Evolutionary conservation across 176 grass and related monocot species (phyloP).

Genomic region (Secale cereale): DNA sequence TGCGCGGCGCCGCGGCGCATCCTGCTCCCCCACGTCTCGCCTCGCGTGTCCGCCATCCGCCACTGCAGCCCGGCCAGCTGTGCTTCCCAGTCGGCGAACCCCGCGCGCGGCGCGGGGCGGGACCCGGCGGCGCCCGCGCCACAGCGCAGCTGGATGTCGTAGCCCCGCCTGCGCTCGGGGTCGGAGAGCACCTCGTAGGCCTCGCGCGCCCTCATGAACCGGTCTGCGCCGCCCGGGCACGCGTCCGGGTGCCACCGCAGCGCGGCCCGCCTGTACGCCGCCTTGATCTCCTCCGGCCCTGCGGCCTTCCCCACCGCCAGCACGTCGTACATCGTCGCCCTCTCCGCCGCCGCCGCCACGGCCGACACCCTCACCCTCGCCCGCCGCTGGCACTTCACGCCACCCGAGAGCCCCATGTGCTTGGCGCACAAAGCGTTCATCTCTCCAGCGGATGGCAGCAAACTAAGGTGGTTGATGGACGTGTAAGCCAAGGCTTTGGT

Average conservation of each 20-base stretch:
- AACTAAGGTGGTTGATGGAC: background rate
- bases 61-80: constrained; percentile 54
- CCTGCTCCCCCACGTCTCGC: constrained; percentile 59
- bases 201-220: constrained; percentile 68
- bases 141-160: constrained; percentile 61
- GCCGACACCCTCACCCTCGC: constrained; percentile 7
- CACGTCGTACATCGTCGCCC: constrained; percentile 71
- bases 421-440: constrained; percentile 45
- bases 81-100: constrained; percentile 49
- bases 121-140: background rate
- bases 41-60: constrained; percentile 25
- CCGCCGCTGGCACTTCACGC: constrained; percentile 22
- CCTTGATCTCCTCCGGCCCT: constrained; percentile 64
- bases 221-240: constrained; percentile 46
- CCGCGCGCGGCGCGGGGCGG: background rate
- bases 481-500: background rate
- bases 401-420: constrained; percentile 12
- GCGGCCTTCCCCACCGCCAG: constrained; percentile 55
- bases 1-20: constrained; percentile 34
- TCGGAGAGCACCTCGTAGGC: constrained; percentile 91
- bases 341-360: background rate
- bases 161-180: constrained; percentile 50
- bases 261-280: constrained; percentile 61
- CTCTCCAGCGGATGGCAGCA: background rate
- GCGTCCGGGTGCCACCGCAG: constrained; percentile 83